Evolutionary conservation across 2,329 filamentous ascomycete genomes (phyloP).

Genomic region (Colletotrichum higginsianum): DNA sequence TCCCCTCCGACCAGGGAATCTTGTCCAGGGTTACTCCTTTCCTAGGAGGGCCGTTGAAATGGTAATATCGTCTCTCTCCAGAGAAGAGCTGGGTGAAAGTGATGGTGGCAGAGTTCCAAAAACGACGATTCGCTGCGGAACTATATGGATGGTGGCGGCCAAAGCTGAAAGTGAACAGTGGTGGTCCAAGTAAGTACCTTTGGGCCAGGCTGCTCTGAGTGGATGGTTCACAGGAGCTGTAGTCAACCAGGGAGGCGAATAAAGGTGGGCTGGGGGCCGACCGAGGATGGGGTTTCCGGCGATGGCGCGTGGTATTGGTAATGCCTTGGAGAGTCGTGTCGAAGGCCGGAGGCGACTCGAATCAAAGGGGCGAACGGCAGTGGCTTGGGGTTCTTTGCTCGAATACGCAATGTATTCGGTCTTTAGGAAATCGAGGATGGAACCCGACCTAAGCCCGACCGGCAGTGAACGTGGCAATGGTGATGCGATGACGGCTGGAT

Average conservation of each 20-base stretch:
- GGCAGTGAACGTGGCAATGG: slow-evolving; percentile 8
- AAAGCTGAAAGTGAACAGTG: neutral
- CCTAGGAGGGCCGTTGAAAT: neutral
- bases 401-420: neutral
- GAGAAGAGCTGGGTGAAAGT: slow-evolving; percentile 6
- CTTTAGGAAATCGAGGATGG: slow-evolving; percentile 3
- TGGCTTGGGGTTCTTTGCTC: neutral
- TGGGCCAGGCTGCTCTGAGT: slow-evolving; percentile 7
- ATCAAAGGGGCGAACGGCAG: slow-evolving; percentile 22
- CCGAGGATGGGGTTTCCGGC: slow-evolving; percentile 24
- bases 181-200: slow-evolving; percentile 16
- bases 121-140: slow-evolving; percentile 12
- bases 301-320: slow-evolving; percentile 36
- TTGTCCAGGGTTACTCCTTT: neutral
- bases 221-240: slow-evolving; percentile 21
- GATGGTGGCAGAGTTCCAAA: neutral
- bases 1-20: neutral
- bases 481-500: slow-evolving; percentile 26
- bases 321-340: slow-evolving; percentile 32
- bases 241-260: slow-evolving; percentile 36
- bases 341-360: slow-evolving; percentile 20
- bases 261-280: slow-evolving; percentile 39
- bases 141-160: slow-evolving; percentile 7
- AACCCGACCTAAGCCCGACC: slow-evolving; percentile 23
- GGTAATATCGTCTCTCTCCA: neutral